Conservation (phyloP, 345 rosid species). For the Dipteronia dyeriana region DNA sequence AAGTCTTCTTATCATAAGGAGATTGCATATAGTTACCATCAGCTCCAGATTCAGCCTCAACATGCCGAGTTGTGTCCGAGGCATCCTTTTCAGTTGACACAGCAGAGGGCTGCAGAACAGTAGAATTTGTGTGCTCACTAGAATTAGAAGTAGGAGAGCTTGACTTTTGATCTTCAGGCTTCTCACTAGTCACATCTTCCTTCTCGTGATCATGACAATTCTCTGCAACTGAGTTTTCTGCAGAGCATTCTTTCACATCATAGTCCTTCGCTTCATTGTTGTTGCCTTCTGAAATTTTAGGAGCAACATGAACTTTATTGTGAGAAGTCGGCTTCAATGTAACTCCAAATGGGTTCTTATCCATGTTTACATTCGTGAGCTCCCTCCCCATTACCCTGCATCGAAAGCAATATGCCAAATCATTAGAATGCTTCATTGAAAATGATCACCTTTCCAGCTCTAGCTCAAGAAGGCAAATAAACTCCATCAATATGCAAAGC, state of each 20-base stretch:
- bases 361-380: conserved; percentile 56
- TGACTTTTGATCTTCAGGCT: conserved; percentile 37
- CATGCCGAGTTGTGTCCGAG: conserved; percentile 25
- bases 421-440: conserved; percentile 18
- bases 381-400: conserved; percentile 86
- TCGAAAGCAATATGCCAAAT: neutral
- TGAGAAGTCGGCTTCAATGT: conserved; percentile 31
- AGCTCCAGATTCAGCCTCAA: conserved; percentile 27
- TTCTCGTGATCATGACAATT: conserved; percentile 38
- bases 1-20: conserved; percentile 46
- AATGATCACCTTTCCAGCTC: neutral
- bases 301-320: conserved; percentile 47
- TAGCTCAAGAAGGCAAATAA: neutral
- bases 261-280: conserved; percentile 42
- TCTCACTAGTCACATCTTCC: conserved; percentile 40
- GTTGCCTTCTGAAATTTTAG: conserved; percentile 45
- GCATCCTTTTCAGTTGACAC: conserved; percentile 56
- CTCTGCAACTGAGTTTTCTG: conserved; percentile 32
- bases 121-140: conserved; percentile 24
- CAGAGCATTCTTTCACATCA: conserved; percentile 59
- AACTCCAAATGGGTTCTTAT: conserved; percentile 54
- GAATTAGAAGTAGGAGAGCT: conserved; percentile 39
- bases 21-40: conserved; percentile 36
- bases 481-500: neutral
- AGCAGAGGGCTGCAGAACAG: conserved; percentile 53